These are phyloP conservation scores for Penicillium janthinellum DNA, from an alignment of 2,329 filamentous ascomycete species.

Conservation along the genomic window DNA sequence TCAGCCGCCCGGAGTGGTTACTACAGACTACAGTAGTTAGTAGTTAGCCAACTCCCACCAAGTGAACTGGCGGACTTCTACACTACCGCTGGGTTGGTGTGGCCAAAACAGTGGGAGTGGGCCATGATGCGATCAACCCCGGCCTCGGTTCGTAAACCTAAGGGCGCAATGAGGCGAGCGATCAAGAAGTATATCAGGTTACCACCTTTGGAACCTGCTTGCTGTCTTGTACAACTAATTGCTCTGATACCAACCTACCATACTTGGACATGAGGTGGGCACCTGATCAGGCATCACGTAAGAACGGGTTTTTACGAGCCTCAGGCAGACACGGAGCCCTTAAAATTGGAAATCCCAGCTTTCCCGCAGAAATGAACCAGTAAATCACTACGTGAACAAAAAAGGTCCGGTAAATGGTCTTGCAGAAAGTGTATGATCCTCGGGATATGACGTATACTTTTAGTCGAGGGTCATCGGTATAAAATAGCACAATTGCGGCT, in stretches of 20 bases:
- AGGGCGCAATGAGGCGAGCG: not conserved
- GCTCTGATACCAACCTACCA: no score
- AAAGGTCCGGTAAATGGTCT: no score
- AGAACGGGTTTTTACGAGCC: not conserved
- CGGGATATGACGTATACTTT: no score
- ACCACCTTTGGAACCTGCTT: no score
- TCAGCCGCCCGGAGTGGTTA: not conserved
- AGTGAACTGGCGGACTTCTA: not conserved
- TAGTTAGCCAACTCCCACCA: not conserved
- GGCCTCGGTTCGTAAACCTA: not conserved
- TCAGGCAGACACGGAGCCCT: not conserved
- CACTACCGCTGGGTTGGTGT: not conserved
- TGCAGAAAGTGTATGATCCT: no score
- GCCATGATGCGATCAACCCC: conserved; percentile 4
- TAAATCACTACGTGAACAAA: not conserved
- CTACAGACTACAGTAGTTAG: not conserved
- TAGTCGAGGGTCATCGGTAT: no score
- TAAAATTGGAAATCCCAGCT: not conserved
- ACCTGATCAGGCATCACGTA: not conserved
- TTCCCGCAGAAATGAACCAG: conserved; percentile 1
- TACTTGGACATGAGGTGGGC: no score
- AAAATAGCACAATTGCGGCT: no score
- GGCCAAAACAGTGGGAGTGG: not conserved
- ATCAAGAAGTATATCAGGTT: not conserved
- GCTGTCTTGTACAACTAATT: no score